Conservation (phyloP, 352 stramenopile species). For the Plasmopara halstedii region DNA sequence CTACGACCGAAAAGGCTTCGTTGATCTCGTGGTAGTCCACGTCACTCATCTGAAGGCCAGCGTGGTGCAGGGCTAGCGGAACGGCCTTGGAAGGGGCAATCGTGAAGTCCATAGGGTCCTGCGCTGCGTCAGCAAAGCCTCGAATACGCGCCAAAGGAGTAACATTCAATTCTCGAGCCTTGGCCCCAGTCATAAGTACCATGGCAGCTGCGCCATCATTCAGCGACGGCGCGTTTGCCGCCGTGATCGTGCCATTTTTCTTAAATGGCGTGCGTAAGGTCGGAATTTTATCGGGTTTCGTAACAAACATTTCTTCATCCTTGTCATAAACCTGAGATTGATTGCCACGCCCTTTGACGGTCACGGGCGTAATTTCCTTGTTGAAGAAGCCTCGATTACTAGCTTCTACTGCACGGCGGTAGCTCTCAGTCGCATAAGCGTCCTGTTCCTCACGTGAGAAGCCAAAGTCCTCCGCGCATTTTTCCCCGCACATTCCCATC, state of each 20-base stretch:
- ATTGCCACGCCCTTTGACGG: slow-evolving; percentile 52
- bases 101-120: slow-evolving; percentile 94
- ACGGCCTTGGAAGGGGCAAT: slow-evolving; percentile 93
- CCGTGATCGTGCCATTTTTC: slow-evolving; percentile 94
- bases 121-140: slow-evolving; percentile 74
- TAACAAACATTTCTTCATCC: slow-evolving; percentile 91
- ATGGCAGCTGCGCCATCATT: slow-evolving; percentile 96
- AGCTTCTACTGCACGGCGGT: slow-evolving; percentile 70
- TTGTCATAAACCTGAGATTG: slow-evolving; percentile 52
- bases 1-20: slow-evolving; percentile 97
- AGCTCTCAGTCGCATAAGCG: slow-evolving; percentile 90
- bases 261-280: slow-evolving; percentile 91
- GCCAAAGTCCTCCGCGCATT: slow-evolving; percentile 88
- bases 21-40: slow-evolving; percentile 99
- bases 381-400: slow-evolving; percentile 84
- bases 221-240: slow-evolving; percentile 94
- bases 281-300: slow-evolving; percentile 89
- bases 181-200: slow-evolving; percentile 92
- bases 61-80: slow-evolving; percentile 86
- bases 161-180: slow-evolving; percentile 77
- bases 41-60: slow-evolving; percentile 87
- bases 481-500: slow-evolving; percentile 94
- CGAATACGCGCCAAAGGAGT: slow-evolving; percentile 70
- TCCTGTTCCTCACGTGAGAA: slow-evolving; percentile 95
- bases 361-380: slow-evolving; percentile 88